phyloP scores from a whole-genome alignment of 768 basidiomycete genomes.

The Termitomyces eurrhizus region DNA sequence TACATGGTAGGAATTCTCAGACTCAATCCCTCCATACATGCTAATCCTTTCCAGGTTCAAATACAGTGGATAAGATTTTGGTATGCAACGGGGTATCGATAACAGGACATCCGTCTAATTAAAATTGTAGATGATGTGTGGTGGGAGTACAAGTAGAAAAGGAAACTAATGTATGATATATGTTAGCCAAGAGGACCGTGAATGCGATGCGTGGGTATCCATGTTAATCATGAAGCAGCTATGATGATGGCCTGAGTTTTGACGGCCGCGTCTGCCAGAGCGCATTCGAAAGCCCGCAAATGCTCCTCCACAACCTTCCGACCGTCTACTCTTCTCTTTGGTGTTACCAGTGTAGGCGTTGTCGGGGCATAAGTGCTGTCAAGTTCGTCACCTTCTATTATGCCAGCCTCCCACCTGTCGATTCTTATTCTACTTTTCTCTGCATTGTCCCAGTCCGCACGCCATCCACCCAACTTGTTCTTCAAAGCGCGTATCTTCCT shows the following conservation, averaged over 20 bases:
- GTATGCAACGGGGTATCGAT: constrained; percentile 14
- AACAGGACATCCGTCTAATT: constrained; percentile 25
- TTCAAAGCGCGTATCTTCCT: constrained; percentile 83
- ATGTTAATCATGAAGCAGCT: constrained; percentile 48
- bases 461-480: constrained; percentile 79
- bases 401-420: constrained; percentile 76
- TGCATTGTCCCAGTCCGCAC: constrained; percentile 80
- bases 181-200: constrained; percentile 22
- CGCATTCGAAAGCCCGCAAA: constrained; percentile 68
- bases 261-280: constrained; percentile 64
- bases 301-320: constrained; percentile 75
- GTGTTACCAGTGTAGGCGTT: constrained; percentile 25
- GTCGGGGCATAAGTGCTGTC: constrained; percentile 21
- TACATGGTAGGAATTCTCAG: constrained; percentile 36
- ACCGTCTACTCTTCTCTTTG: constrained; percentile 55
- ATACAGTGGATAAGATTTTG: constrained; percentile 43
- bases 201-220: constrained; percentile 13
- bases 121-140: constrained; percentile 14
- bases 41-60: constrained; percentile 45
- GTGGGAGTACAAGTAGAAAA: constrained; percentile 25
- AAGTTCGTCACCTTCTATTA: constrained; percentile 36
- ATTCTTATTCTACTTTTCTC: constrained; percentile 74
- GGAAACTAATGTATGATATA: constrained; percentile 25
- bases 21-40: not conserved
- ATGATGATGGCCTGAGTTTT: constrained; percentile 86